Evolutionary conservation across 208 protist species (phyloP).

Genomic region (Trypanosoma avium): DNA sequence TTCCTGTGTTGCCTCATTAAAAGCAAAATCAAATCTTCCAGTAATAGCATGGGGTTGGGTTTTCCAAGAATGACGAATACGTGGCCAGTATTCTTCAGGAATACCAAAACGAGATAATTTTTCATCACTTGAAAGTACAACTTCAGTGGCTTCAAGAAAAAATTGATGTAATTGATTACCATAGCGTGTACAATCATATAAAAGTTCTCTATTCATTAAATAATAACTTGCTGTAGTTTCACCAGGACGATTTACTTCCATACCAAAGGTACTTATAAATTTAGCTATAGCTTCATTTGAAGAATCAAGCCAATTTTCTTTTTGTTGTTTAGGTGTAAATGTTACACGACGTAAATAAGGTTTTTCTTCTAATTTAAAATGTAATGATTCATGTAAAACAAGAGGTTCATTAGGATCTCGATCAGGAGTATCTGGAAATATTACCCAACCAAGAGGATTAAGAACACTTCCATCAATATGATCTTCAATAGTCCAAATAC

Average conservation of each 20-base stretch:
- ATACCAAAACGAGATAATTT: conserved; percentile 71
- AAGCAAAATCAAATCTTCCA: conserved; percentile 90
- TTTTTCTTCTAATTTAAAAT: conserved; percentile 43
- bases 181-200: conserved; percentile 57
- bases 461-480: conserved; percentile 45
- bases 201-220: conserved; percentile 73
- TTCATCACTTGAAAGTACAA: conserved; percentile 77
- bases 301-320: conserved; percentile 76
- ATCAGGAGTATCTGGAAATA: conserved; percentile 73
- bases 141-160: conserved; percentile 87
- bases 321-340: conserved; percentile 45
- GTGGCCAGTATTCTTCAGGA: conserved; percentile 83
- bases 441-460: conserved; percentile 80
- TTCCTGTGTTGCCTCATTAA: conserved; percentile 60
- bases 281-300: conserved; percentile 71
- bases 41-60: conserved; percentile 74
- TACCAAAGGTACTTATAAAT: conserved; percentile 81
- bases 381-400: conserved; percentile 59
- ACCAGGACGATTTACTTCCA: conserved; percentile 61
- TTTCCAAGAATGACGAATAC: conserved; percentile 77
- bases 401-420: conserved; percentile 43
- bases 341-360: conserved; percentile 57
- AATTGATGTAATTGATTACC: conserved; percentile 71
- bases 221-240: conserved; percentile 81
- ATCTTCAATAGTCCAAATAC: conserved; percentile 73